Evolutionary conservation across 2,329 filamentous ascomycete species (phyloP).

Genomic region (Huntiella moniliformis): DNA sequence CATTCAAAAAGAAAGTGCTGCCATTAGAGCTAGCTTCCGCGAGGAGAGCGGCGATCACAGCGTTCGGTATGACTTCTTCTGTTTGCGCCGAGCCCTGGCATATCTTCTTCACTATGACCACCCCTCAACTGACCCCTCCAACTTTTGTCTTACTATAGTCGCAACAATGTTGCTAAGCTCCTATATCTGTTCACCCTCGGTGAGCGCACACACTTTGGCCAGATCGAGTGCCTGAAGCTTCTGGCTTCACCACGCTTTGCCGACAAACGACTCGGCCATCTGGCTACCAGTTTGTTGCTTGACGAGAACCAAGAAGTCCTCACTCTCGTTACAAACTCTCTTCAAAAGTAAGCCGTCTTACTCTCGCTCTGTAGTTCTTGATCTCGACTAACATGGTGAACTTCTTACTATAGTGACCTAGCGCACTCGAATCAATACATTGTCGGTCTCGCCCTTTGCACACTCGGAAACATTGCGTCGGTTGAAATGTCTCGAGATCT

Average conservation of each 20-base stretch:
- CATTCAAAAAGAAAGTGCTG: slow-evolving; percentile 96
- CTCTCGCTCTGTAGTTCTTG: too few species aligned
- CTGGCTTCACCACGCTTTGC: slow-evolving; percentile 92
- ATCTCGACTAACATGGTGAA: slow-evolving; percentile 11
- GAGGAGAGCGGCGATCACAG: slow-evolving; percentile 90
- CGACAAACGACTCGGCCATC: slow-evolving; percentile 87
- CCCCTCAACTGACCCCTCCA: background rate
- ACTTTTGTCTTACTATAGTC: slow-evolving; percentile 31
- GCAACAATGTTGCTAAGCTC: slow-evolving; percentile 97
- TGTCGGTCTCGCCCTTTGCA: slow-evolving; percentile 87
- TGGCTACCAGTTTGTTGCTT: slow-evolving; percentile 86
- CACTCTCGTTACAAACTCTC: slow-evolving; percentile 89
- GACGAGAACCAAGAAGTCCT: slow-evolving; percentile 98
- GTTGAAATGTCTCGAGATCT: slow-evolving; percentile 96
- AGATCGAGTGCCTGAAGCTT: slow-evolving; percentile 97
- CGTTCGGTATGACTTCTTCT: slow-evolving; percentile 43
- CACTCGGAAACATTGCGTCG: slow-evolving; percentile 91
- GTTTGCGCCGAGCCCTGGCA: background rate
- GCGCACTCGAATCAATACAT: slow-evolving; percentile 98
- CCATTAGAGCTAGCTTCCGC: slow-evolving; percentile 90
- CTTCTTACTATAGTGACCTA: slow-evolving; percentile 47
- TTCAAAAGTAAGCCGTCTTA: slow-evolving; percentile 59
- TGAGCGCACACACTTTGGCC: slow-evolving; percentile 93
- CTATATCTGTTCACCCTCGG: slow-evolving; percentile 96
- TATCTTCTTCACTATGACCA: background rate